A percentile compares a stretch with the other conserved stretches of the same genome.
Conservation (phyloP, 2,329 filamentous ascomycete species). For the Colletotrichum sp. region DNA sequence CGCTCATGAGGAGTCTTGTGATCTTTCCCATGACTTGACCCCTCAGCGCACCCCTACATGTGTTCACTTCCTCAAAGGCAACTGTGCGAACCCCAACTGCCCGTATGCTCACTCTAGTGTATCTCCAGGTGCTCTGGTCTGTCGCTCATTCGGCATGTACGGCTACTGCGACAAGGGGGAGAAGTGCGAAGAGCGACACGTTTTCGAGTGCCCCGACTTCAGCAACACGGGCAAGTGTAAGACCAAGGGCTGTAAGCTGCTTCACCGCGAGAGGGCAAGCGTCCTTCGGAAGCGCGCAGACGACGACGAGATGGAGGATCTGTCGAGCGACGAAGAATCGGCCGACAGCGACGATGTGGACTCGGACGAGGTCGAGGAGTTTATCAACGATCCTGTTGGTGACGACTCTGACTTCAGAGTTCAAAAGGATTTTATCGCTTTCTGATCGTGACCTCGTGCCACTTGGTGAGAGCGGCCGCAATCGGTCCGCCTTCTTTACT, state of each 20-base stretch:
- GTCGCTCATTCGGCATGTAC: slow-evolving; percentile 80
- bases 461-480: neutral
- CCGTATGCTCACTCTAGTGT: slow-evolving; percentile 86
- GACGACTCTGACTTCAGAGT: slow-evolving; percentile 60
- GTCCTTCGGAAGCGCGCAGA: slow-evolving; percentile 68
- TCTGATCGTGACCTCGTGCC: slow-evolving; percentile 29
- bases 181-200: slow-evolving; percentile 80
- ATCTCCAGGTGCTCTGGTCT: slow-evolving; percentile 78
- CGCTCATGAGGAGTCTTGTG: slow-evolving; percentile 77
- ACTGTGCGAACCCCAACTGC: slow-evolving; percentile 86
- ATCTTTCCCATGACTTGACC: slow-evolving; percentile 86
- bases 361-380: slow-evolving; percentile 75
- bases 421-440: slow-evolving; percentile 63
- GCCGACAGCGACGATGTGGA: slow-evolving; percentile 80
- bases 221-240: slow-evolving; percentile 88
- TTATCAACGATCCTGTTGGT: slow-evolving; percentile 59
- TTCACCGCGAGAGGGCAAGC: slow-evolving; percentile 87
- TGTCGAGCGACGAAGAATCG: slow-evolving; percentile 78
- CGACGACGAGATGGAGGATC: slow-evolving; percentile 65
- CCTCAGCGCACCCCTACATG: slow-evolving; percentile 87
- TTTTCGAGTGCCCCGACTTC: slow-evolving; percentile 93
- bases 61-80: slow-evolving; percentile 86
- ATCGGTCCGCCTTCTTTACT: neutral
- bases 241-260: slow-evolving; percentile 80
- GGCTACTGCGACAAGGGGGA: slow-evolving; percentile 89